Conservation (phyloP, 2,329 filamentous ascomycete species). For the Arthrobotrys megalospora region DNA sequence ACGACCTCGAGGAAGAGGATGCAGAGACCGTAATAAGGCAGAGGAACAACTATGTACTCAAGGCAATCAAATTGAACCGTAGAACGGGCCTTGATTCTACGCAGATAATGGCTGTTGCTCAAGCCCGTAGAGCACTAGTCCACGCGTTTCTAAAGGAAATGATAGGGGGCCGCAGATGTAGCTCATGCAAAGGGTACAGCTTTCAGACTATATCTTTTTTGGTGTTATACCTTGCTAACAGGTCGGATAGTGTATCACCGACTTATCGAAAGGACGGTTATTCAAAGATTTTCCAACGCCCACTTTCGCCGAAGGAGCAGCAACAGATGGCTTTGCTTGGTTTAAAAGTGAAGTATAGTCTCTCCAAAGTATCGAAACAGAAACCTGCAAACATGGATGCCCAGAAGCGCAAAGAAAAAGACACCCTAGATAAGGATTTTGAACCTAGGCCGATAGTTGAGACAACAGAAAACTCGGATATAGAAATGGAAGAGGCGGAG, state of each 20-base stretch:
- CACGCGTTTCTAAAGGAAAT: slow-evolving; percentile 76
- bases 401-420: slow-evolving; percentile 5
- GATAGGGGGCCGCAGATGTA: slow-evolving; percentile 76
- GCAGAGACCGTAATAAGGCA: slow-evolving; percentile 73
- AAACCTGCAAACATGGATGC: not conserved
- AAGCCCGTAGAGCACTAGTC: slow-evolving; percentile 81
- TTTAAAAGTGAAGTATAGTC: slow-evolving; percentile 61
- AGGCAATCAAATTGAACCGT: slow-evolving; percentile 72
- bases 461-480: slow-evolving; percentile 69
- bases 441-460: slow-evolving; percentile 69
- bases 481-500: slow-evolving; percentile 71
- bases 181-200: slow-evolving; percentile 73
- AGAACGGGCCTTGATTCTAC: slow-evolving; percentile 70
- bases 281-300: slow-evolving; percentile 93
- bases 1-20: slow-evolving; percentile 76
- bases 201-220: slow-evolving; percentile 20
- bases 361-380: slow-evolving; percentile 32
- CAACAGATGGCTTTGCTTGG: slow-evolving; percentile 80
- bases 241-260: slow-evolving; percentile 80
- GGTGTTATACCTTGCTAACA: slow-evolving; percentile 15
- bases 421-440: slow-evolving; percentile 76
- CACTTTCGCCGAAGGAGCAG: slow-evolving; percentile 81
- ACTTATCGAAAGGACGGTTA: slow-evolving; percentile 89
- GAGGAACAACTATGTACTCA: slow-evolving; percentile 78
- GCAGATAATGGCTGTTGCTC: slow-evolving; percentile 87